Base-by-base conservation (phyloP, 352 stramenopile species). In the Phytophthora pinifolia region DNA sequence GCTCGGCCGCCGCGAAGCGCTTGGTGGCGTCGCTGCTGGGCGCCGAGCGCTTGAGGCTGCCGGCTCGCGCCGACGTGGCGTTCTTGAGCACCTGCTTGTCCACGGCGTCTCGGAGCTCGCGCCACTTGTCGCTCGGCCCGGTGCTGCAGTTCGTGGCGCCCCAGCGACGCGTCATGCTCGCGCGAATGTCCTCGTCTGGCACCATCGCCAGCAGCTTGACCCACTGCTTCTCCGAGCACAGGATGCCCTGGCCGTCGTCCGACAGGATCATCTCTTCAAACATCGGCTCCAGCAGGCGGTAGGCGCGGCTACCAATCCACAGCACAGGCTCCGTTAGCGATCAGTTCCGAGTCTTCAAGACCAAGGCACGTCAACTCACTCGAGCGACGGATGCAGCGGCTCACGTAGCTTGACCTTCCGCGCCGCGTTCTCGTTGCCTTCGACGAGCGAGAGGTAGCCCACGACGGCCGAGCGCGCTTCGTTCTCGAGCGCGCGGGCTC, bases 391-490 rank as follows among this genome's bases (percentile, higher is more conserved):
- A 60, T 99, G 96, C 45, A 99, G 67, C 9, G 92, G 94, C 41
- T 91, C 72, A 34, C 87, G 82, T 2, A 99, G 69, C 36, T 96
- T 90, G 46, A 97, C 94, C 59, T 97, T 97, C 27, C 83, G 79
- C 49, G 88, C 88, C 2, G 76, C 71, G 55, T 96, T 91, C 45
- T 96, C 89, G 27, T 94, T 96, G 49, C 84, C 87, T 43, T 94
- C 84, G 17, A 97, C 88, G 25, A 99, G 86, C 54, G 93, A 94
- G 59, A 99, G 88, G 72, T 99, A 99, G 42, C 97, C 84, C 8
- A 98, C 96, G 3, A 99, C 88, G 0, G 97, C 96, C 25, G 88
- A 92, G 45, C 97, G 85, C n/a, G 88, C 96, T 32, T 99, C 96
- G 74, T 99, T 98, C 15, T 92, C 91, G 9, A 99, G 82, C 45